These are phyloP conservation scores for Lipomyces anomalus DNA, from an alignment of 805 yeast genomes.

Conservation along the genomic window DNA sequence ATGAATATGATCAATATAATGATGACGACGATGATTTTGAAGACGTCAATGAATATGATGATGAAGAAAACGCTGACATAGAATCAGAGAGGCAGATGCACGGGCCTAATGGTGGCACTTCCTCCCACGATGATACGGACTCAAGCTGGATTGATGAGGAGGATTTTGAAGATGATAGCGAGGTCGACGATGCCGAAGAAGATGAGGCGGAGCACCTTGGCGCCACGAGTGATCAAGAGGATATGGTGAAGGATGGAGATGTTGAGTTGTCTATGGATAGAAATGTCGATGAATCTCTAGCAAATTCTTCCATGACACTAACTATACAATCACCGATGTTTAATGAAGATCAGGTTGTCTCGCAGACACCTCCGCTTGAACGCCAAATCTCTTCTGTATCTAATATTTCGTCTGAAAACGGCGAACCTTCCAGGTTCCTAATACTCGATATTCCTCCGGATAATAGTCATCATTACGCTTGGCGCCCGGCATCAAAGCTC, in stretches of 20 bases:
- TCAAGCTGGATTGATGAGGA: constrained; percentile 15
- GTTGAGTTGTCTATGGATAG: neutral
- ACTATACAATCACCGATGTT: neutral
- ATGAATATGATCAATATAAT: constrained; percentile 9
- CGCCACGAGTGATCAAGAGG: constrained; percentile 4
- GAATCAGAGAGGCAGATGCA: neutral
- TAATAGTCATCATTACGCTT: constrained; percentile 8
- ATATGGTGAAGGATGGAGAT: neutral
- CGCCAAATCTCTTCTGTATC: constrained; percentile 4
- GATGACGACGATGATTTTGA: constrained; percentile 1
- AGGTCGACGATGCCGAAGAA: constrained; percentile 3
- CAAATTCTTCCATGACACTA: neutral
- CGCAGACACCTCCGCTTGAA: neutral
- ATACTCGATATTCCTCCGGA: constrained; percentile 15
- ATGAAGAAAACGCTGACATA: neutral
- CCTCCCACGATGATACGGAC: constrained; percentile 7
- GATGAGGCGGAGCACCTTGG: too few relatives aligned
- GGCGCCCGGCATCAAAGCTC: constrained; percentile 1
- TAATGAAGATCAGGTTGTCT: neutral
- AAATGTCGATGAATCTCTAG: neutral
- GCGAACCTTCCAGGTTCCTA: constrained; percentile 5
- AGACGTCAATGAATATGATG: constrained; percentile 5
- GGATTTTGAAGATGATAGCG: neutral
- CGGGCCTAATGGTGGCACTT: too few relatives aligned
- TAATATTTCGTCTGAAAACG: neutral